A percentile compares a stretch with the other conserved stretches of the same genome.
Conservation (phyloP, 1,139 yeast species). For the Magnusiomyces fungicola region DNA sequence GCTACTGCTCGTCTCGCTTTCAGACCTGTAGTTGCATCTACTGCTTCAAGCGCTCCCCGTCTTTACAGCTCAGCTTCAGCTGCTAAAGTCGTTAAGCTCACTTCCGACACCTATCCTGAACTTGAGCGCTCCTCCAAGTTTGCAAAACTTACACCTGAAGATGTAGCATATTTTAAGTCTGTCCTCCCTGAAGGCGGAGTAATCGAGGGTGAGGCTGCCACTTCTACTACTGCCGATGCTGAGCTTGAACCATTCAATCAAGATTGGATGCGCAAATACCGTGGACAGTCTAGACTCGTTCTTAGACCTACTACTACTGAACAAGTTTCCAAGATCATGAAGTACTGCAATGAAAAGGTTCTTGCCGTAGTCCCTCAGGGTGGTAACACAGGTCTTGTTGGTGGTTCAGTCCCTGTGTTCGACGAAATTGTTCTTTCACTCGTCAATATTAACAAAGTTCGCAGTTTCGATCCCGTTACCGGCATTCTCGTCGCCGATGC, state of each 20-base stretch:
- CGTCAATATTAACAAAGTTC: slow-evolving; percentile 63
- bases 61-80: neutral
- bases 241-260: slow-evolving; percentile 62
- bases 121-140: slow-evolving; percentile 26
- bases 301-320: slow-evolving; percentile 78
- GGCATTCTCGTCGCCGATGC: slow-evolving; percentile 89
- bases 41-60: neutral
- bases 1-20: neutral
- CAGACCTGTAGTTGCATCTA: neutral
- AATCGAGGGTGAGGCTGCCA: slow-evolving; percentile 40
- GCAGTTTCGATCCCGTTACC: slow-evolving; percentile 72
- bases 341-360: slow-evolving; percentile 70
- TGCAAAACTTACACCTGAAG: slow-evolving; percentile 45
- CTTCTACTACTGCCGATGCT: slow-evolving; percentile 33
- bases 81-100: slow-evolving; percentile 21
- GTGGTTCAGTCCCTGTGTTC: slow-evolving; percentile 89
- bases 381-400: slow-evolving; percentile 95
- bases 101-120: slow-evolving; percentile 28
- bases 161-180: slow-evolving; percentile 54
- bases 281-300: slow-evolving; percentile 76
- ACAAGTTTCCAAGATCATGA: slow-evolving; percentile 68
- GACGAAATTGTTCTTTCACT: slow-evolving; percentile 80
- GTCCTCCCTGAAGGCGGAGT: slow-evolving; percentile 47
- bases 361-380: slow-evolving; percentile 95
- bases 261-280: slow-evolving; percentile 95